Evolutionary conservation across 2,329 filamentous ascomycete species (phyloP).

Genomic region (Pezicula carpinea): DNA sequence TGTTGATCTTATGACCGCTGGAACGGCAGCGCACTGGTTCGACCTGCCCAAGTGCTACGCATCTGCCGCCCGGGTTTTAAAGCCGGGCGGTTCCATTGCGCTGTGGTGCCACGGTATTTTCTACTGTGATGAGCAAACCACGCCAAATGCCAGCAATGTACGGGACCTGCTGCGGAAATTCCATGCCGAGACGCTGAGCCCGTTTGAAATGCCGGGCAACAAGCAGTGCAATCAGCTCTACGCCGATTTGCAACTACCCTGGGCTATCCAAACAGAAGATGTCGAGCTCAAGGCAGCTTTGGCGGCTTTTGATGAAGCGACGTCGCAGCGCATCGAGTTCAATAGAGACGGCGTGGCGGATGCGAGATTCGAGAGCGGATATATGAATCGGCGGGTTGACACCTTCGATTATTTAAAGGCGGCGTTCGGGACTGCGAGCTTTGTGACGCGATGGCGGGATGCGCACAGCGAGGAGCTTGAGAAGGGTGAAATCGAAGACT

Average conservation of each 20-base stretch:
- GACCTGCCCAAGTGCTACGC: constrained; percentile 41
- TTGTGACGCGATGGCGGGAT: constrained; percentile 30
- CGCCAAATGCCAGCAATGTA: constrained; percentile 35
- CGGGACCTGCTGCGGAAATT: constrained; percentile 30
- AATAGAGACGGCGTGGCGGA: constrained; percentile 27
- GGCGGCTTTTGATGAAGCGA: constrained; percentile 26
- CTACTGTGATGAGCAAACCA: too few relatives aligned
- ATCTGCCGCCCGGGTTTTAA: constrained; percentile 38
- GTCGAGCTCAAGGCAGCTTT: constrained; percentile 22
- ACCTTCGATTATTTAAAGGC: constrained; percentile 19
- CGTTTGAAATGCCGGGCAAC: constrained; percentile 35
- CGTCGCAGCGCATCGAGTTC: constrained; percentile 33
- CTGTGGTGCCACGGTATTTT: too few relatives aligned
- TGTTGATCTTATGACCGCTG: constrained; percentile 25
- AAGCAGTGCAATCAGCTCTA: constrained; percentile 34
- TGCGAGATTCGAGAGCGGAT: not conserved
- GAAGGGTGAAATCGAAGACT: too few relatives aligned
- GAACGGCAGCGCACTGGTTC: constrained; percentile 43
- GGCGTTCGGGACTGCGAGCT: constrained; percentile 30
- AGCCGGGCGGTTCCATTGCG: constrained; percentile 43
- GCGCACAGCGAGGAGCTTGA: too few relatives aligned
- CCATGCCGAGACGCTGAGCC: constrained; percentile 30
- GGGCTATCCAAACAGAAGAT: too few relatives aligned
- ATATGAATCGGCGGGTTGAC: too few relatives aligned
- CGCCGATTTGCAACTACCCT: constrained; percentile 37